Evolutionary conservation across 371 early-diverging fungal species (phyloP).

Genomic region (Parasitella parasitica): DNA sequence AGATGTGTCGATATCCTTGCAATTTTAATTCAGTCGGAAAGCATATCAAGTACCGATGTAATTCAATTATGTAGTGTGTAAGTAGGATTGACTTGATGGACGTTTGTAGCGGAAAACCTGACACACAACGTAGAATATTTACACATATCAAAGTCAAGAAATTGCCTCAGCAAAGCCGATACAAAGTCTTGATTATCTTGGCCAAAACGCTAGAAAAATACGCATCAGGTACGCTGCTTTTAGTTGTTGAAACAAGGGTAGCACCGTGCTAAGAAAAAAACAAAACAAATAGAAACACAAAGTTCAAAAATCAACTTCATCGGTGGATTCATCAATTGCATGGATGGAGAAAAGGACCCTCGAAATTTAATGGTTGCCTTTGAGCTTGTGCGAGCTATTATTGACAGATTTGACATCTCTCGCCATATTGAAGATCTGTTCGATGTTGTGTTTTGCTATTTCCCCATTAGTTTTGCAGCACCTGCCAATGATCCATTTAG

Average conservation of each 20-base stretch:
- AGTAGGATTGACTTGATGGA: neutral
- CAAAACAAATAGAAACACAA: slow-evolving; percentile 16
- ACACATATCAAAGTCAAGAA: slow-evolving; percentile 16
- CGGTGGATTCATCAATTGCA: slow-evolving; percentile 79
- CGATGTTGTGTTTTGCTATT: slow-evolving; percentile 93
- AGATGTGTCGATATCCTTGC: slow-evolving; percentile 19
- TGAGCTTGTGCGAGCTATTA: slow-evolving; percentile 65
- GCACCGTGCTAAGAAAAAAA: neutral
- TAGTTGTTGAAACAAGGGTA: neutral
- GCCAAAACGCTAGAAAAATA: slow-evolving; percentile 20
- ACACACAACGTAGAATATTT: slow-evolving; percentile 13
- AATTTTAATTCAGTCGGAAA: slow-evolving; percentile 5
- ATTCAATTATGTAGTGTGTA: slow-evolving; percentile 18
- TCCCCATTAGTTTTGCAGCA: slow-evolving; percentile 93
- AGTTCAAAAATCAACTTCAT: slow-evolving; percentile 61
- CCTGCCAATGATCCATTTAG: slow-evolving; percentile 82
- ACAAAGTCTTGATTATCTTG: slow-evolving; percentile 20
- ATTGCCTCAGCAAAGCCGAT: slow-evolving; percentile 21
- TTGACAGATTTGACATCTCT: slow-evolving; percentile 72
- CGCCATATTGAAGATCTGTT: slow-evolving; percentile 84
- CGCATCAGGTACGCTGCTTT: slow-evolving; percentile 24
- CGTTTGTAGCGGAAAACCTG: neutral
- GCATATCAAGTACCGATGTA: slow-evolving; percentile 5
- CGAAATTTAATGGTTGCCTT: slow-evolving; percentile 90
- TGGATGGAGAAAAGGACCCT: slow-evolving; percentile 99